Base-by-base conservation (phyloP, 176 grass and related monocot genomes). In the Rhipidocladum racemiflorum region DNA sequence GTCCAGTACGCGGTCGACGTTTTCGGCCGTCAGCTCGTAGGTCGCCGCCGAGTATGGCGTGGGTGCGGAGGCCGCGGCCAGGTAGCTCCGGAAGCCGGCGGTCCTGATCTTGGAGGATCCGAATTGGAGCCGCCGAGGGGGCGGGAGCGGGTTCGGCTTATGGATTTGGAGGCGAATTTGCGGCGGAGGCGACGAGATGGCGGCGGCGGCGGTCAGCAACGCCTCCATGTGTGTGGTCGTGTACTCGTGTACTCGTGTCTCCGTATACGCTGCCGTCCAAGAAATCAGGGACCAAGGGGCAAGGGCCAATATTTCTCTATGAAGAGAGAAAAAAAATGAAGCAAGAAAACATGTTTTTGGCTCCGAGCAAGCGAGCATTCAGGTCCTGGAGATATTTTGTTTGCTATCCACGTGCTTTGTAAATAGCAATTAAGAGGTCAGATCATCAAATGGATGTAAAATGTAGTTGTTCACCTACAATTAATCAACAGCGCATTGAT, bases 1-100 rank as follows among this genome's bases (percentile, higher is more conserved):
- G 17, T 98, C 78, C 51, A 98, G 81, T 56, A 95, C 90, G 75
- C 85, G 77, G 77, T 93, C 71, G 50, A 98, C 95, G 90, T 94
- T 95, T 43, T 89, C 88, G 15, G 79, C 79, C 20, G 92, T 95
- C 27, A 98, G 92, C 69, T 95, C 88, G 71, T 91, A 94, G 65
- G 84, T 89, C 78, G 66, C 81, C 77, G 86, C 95, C 0, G 92
- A 85, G 88, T 97, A 97, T 32, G 82, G 84, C 6, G 89, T 77
- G 51, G 84, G 84, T 25, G 86, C 70, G 34, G 81, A 61, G 61
- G 86, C 80, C 44, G 84, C 84, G 10, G 81, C 51, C 27, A 43
- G 70, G 71, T 45, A 50, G 62, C 35, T 4, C 64, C 57, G 78
- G 56, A 60, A 29, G 12, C 28, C 59, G 44, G 83, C 51, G 72